These are phyloP conservation scores for Clathrus columnatus DNA, from an alignment of 768 basidiomycete genomes.

Conservation along the genomic window DNA sequence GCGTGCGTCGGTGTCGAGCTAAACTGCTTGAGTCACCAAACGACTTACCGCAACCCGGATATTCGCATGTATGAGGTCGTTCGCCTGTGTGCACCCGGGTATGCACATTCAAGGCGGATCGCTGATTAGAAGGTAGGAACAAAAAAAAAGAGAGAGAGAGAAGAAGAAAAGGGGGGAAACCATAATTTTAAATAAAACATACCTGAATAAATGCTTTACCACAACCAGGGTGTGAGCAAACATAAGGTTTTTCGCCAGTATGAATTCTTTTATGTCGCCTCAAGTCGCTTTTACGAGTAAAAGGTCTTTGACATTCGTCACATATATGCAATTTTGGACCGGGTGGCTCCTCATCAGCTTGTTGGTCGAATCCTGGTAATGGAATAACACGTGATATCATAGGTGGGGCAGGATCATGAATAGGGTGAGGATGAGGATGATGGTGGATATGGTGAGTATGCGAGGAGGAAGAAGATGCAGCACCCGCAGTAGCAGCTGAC, in stretches of 20 bases:
- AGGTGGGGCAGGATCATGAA: constrained; percentile 12
- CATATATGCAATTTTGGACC: constrained; percentile 50
- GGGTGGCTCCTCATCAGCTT: constrained; percentile 35
- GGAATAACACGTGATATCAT: constrained; percentile 8
- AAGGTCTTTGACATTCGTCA: constrained; percentile 70
- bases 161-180: not conserved
- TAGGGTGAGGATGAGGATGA: constrained; percentile 48
- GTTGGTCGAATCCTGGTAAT: constrained; percentile 10
- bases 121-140: constrained; percentile 34
- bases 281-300: constrained; percentile 77
- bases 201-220: constrained; percentile 93
- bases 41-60: constrained; percentile 77
- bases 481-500: constrained; percentile 34
- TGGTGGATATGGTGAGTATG: constrained; percentile 23
- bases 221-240: constrained; percentile 62
- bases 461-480: constrained; percentile 36
- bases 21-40: constrained; percentile 90
- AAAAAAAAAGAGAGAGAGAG: not conserved
- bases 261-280: constrained; percentile 84
- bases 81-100: constrained; percentile 87
- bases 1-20: constrained; percentile 84
- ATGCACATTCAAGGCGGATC: constrained; percentile 85
- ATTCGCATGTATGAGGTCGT: constrained; percentile 86
- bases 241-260: constrained; percentile 81
- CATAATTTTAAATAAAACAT: constrained; percentile 15